A percentile compares a stretch with the other conserved stretches of the same genome.
Evolutionary conservation across 1,284 basidiomycete genomes (phyloP).

Genomic region (Anthracocystis panici-leucophaei): DNA sequence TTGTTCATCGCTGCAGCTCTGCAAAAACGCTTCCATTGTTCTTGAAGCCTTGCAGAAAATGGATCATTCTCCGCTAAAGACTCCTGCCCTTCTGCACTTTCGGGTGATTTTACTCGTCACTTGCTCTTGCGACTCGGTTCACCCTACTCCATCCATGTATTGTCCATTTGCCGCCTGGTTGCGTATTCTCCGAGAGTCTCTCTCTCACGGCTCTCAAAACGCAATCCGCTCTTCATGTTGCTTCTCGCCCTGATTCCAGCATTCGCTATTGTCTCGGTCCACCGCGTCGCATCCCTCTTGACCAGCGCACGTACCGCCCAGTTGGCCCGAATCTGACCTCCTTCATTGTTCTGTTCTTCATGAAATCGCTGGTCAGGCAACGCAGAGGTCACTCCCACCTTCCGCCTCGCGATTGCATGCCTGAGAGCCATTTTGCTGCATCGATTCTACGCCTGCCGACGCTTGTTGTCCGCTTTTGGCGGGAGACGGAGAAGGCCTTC

Average conservation of each 20-base stretch:
- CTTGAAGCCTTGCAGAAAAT: conserved; percentile 1
- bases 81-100: background rate
- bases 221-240: no score
- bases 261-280: no score
- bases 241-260: no score
- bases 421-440: background rate
- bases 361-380: background rate
- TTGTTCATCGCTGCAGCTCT: background rate
- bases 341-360: no score
- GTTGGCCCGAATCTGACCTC: no score
- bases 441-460: background rate
- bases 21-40: background rate
- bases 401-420: background rate
- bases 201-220: no score
- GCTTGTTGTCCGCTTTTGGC: background rate
- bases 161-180: no score
- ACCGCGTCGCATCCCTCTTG: no score
- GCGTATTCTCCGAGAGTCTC: no score
- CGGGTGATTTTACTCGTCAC: background rate
- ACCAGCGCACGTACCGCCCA: no score
- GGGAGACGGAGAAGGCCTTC: background rate
- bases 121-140: background rate
- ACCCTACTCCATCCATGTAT: background rate
- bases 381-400: background rate
- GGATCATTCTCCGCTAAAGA: background rate